Evolutionary conservation across 371 early-diverging fungal species (phyloP).

Genomic region (Vairimorpha apis): DNA sequence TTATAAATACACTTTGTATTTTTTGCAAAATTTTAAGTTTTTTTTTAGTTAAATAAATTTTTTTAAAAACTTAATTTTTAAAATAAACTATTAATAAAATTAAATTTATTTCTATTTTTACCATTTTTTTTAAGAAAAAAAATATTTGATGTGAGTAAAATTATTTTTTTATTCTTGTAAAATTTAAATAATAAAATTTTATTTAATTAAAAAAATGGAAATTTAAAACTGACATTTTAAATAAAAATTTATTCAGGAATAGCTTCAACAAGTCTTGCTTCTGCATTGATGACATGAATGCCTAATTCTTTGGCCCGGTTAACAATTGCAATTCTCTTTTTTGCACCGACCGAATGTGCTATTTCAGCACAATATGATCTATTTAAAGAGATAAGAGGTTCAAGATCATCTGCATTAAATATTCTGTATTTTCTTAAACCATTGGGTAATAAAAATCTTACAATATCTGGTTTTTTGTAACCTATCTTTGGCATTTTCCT

Average conservation of each 20-base stretch:
- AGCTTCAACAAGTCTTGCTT: constrained; percentile 82
- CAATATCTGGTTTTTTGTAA: constrained; percentile 70
- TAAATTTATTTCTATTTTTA: neutral
- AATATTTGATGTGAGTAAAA: neutral
- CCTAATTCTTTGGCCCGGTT: constrained; percentile 90
- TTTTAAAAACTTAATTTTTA: neutral
- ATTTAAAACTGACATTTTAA: neutral
- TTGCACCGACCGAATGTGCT: constrained; percentile 87
- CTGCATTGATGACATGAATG: constrained; percentile 90
- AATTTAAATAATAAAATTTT: constrained; percentile 4
- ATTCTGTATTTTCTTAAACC: constrained; percentile 96
- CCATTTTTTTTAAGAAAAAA: neutral
- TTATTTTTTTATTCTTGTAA: too few relatives aligned
- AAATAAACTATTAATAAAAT: neutral
- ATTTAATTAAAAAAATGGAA: neutral
- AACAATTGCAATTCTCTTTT: constrained; percentile 87
- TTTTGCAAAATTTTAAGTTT: neutral
- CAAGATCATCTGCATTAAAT: constrained; percentile 84
- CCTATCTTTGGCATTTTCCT: constrained; percentile 98
- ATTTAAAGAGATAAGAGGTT: constrained; percentile 94
- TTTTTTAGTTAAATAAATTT: too few relatives aligned
- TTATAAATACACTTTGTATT: neutral
- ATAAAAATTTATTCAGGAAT: constrained; percentile 66
- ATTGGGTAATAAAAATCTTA: constrained; percentile 86
- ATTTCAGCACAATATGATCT: constrained; percentile 94